Percentiles rank a stretch among this genome's conserved stretches.
These are phyloP conservation scores for Extremus antarcticus DNA, from an alignment of 495 filamentous ascomycete genomes.

Conservation along the genomic window DNA sequence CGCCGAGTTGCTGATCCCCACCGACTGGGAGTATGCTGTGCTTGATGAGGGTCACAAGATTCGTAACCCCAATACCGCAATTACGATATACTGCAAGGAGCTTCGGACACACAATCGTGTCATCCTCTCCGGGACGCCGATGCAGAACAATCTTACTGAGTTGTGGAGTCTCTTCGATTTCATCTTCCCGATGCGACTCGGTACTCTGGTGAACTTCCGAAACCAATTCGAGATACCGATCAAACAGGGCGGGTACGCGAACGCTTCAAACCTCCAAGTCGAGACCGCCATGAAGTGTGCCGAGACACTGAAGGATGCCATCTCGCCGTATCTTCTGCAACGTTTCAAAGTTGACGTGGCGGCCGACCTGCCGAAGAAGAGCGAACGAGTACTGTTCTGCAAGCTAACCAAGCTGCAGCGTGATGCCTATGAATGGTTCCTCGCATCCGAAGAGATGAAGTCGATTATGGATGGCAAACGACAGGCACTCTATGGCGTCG, in stretches of 20 bases:
- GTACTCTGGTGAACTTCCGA: conserved; percentile 79
- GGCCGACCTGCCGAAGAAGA: conserved; percentile 85
- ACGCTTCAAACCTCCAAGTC: conserved; percentile 82
- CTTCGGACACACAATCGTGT: conserved; percentile 76
- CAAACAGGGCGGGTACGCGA: conserved; percentile 80
- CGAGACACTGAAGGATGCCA: conserved; percentile 78
- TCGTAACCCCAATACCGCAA: conserved; percentile 81
- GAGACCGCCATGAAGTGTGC: conserved; percentile 86
- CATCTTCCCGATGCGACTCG: conserved; percentile 87
- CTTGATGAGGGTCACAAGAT: conserved; percentile 98
- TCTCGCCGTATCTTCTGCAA: conserved; percentile 87
- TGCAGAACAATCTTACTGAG: conserved; percentile 96
- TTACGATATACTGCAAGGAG: conserved; percentile 89
- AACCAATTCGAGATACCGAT: conserved; percentile 89
- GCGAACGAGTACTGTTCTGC: conserved; percentile 89
- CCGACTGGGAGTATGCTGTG: conserved; percentile 86
- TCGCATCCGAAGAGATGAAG: conserved; percentile 72
- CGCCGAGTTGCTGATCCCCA: conserved; percentile 60
- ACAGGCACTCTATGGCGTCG: conserved; percentile 79
- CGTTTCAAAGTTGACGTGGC: conserved; percentile 90
- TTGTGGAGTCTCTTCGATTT: conserved; percentile 97
- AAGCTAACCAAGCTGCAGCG: conserved; percentile 70
- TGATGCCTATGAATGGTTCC: conserved; percentile 64
- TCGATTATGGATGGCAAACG: conserved; percentile 60
- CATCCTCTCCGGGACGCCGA: conserved; percentile 90